These are phyloP conservation scores for Chaetomiaceae sp. DNA, from an alignment of 2,329 filamentous ascomycete genomes.

Conservation along the genomic window DNA sequence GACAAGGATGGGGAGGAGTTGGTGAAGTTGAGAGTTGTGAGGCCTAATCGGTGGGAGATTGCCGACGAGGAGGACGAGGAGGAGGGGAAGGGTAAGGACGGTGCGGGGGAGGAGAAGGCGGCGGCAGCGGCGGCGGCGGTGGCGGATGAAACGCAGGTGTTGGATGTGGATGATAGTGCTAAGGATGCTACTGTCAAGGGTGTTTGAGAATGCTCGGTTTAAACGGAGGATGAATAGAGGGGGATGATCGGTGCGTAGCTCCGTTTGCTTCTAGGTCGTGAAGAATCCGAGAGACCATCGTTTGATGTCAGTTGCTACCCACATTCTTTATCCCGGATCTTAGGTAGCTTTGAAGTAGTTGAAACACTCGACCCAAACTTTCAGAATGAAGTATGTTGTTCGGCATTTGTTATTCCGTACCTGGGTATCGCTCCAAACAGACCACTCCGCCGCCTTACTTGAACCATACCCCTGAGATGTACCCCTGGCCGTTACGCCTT, in stretches of 20 bases:
- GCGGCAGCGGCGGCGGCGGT: slow-evolving; percentile 12
- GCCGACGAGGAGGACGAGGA: slow-evolving; percentile 36
- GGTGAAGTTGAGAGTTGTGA: slow-evolving; percentile 29
- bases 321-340: no score
- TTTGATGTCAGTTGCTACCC: no score
- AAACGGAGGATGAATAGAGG: slow-evolving; percentile 5
- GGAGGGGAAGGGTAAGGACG: slow-evolving; percentile 13
- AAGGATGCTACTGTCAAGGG: slow-evolving; percentile 29
- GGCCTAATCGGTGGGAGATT: slow-evolving; percentile 25
- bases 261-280: no score
- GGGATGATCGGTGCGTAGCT: neutral
- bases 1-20: slow-evolving; percentile 13
- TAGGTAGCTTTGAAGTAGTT: no score
- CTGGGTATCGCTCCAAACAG: neutral
- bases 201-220: neutral
- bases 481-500: no score
- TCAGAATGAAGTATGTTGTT: neutral
- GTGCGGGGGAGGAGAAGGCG: slow-evolving; percentile 5
- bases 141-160: slow-evolving; percentile 23
- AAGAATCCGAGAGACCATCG: no score
- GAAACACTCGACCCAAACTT: no score
- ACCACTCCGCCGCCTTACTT: no score
- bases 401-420: neutral
- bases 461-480: no score
- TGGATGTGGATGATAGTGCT: slow-evolving; percentile 33